Evolutionary conservation across 2,329 filamentous ascomycete species (phyloP), one percentile per base, ranked within the genome.

Genomic region (Dactylellina parvicollis): DNA sequence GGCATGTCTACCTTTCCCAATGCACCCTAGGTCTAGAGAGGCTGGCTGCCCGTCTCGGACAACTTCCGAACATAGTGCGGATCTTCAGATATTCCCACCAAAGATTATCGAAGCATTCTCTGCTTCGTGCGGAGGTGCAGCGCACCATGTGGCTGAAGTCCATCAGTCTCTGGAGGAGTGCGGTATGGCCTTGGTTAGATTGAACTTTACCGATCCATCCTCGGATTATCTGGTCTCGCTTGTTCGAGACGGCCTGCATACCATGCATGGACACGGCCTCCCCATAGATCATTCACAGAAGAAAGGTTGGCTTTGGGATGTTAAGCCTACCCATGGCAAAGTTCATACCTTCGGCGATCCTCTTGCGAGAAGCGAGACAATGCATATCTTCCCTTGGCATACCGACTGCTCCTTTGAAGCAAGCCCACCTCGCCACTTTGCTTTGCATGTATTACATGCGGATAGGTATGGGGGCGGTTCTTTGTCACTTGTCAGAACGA

Each of bases 321-420:
- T 79, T 16, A 74, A 75, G 34, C 77, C 78, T 7, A 75, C 75
- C 18, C 66, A 67, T 7, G 67, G 75, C 30, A 72, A 57, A 3
- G 46, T 76, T 14, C 40, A 62, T 22, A 67, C 16, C 24, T n/a
- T 16, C 8, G n/a, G 9, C 16, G 46, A 46, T 22, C 74, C 75
- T 22, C 42, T 71, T n/a, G 77, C 76, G 20, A 65, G 77, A 50
- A 78, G 77, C 1, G 76, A 78, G 69, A 79, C 77, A 0, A 77
- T 75, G 54, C 36, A 77, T 14, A 73, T 76, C 8, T 79, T 79
- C 52, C 78, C 78, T 16, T 79, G 78, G 78, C 78, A 79, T 57
- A 79, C 78, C 3, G 78, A 79, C 57, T 79, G 78, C 46, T 78
- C 75, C 1, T 79, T 78, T 32, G 78, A 77, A 26, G 38, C 42